phyloP scores from a whole-genome alignment of 805 yeast genomes.

The Candida khao-thaluensis region DNA sequence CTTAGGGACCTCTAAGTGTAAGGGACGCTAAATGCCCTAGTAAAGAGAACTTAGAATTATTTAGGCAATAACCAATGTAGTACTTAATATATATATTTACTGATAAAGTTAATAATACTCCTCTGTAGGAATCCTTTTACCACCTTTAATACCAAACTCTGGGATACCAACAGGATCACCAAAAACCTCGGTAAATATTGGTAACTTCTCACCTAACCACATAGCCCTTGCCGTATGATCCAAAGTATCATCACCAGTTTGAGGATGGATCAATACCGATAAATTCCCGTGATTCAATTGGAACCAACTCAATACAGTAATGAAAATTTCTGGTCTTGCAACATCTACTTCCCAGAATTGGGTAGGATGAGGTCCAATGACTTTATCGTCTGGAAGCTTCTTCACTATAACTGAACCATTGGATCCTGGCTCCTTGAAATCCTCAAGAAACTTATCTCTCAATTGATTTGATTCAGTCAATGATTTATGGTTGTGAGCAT shows the following conservation, averaged over 20 bases:
- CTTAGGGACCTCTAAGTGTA: too few relatives aligned
- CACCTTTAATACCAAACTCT: conserved; percentile 27
- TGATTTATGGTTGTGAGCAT: conserved; percentile 19
- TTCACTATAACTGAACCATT: conserved; percentile 31
- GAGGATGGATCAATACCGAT: conserved; percentile 34
- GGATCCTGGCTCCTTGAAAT: conserved; percentile 23
- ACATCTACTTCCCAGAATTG: conserved; percentile 38
- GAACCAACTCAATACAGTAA: conserved; percentile 29
- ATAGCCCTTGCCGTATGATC: conserved; percentile 31
- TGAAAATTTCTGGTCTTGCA: conserved; percentile 28
- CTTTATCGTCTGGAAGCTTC: conserved; percentile 23
- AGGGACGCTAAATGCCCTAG: too few relatives aligned
- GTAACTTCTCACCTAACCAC: conserved; percentile 29
- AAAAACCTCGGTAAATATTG: conserved; percentile 15
- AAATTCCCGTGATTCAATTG: conserved; percentile 29
- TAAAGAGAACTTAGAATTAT: too few relatives aligned
- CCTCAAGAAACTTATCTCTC: conserved; percentile 20
- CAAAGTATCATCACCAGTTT: conserved; percentile 27
- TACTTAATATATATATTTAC: not conserved
- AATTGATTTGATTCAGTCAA: conserved; percentile 22
- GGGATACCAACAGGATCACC: conserved; percentile 19
- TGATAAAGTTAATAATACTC: conserved; percentile 13
- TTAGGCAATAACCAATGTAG: too few relatives aligned
- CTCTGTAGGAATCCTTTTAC: conserved; percentile 15
- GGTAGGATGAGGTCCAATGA: conserved; percentile 33